Evolutionary conservation across 805 yeast species (phyloP), one percentile per base, ranked within the genome.

Genomic region (Ogataea populi-albae): DNA sequence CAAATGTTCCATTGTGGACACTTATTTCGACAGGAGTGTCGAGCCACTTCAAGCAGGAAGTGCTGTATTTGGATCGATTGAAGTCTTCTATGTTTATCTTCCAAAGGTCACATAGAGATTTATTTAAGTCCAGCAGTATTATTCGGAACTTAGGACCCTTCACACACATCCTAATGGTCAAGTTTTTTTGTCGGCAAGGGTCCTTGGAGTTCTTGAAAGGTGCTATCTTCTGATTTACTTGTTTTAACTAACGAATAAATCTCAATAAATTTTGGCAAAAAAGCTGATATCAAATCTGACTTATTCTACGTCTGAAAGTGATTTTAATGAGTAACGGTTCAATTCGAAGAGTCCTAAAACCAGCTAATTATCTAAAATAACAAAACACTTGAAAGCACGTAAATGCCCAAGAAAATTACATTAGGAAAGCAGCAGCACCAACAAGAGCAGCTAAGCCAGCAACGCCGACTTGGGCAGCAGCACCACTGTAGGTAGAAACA

Each of bases 381-480:
- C n/a, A n/a, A n/a, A n/a, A n/a, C n/a, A n/a, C n/a, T n/a, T n/a
- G n/a, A n/a, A n/a, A n/a, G n/a, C n/a, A n/a, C n/a, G n/a, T 22
- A 22, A 22, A 22, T n/a, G n/a, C 10, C 9, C 9, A n/a, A 22
- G 24, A 22, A 4, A 9, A 39, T 43, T 46, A 51, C 35, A 51
- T 41, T 34, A 50, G 35, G 44, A 50, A 48, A 39, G 54, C 55
- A 30, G 54, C 54, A 34, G 41, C 49, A 38, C 51, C 55, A 17
- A 46, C 50, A 15, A 50, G 25, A 32, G 45, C 54, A 30, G 52
- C 53, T 14, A 46, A 22, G 39, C 52, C 54, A 17, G 48, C 53
- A 34, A 45, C 46, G 41, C 48, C 52, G 17, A 36, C 46, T 37
- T 42, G 41, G 35, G 47, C 52, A 33, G 52, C 56, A 37, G 41